Base-by-base conservation (phyloP, 768 basidiomycete genomes). In the Cyclocybe cylindracea region DNA sequence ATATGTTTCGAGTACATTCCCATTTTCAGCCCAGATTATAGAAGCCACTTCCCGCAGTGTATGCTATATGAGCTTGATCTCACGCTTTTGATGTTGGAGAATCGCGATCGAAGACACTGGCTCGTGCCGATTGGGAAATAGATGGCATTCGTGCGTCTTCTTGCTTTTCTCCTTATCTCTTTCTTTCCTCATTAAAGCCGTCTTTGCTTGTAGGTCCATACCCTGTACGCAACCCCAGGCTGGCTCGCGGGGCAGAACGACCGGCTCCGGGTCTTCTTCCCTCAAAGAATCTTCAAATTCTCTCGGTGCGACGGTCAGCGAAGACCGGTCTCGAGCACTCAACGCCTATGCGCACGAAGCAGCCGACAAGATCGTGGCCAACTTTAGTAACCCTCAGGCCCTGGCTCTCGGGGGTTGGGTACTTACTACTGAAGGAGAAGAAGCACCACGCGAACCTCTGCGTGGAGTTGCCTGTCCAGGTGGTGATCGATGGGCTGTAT, bases 401-500 rank as follows among this genome's bases (percentile, higher is more conserved):
- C 16, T 16, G 16, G 16, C 16, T 16, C 16, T 16, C 16, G 16
- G 16, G 16, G 16, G 16, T 16, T 16, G 16, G 16, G 16, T 16
- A 16, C 16, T 16, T 16, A 16, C 16, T 16, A 16, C 16, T 16
- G 16, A 16, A 16, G 16, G 16, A 16, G 16, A 33, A 29, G 50
- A 63, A 53, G 35, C 24, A 24, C 24, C 24, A 53, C 6, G 32
- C 34, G n/a, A 7, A 34, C 29, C 14, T 11, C 13, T 41, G 53
- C 2, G 36, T 49, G 5, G 62, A 61, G 39, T 63, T 71, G 4
- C 75, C 71, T 0, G 78, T 89, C 1, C 85, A 85, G 19, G 86
- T 94, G 34, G 84, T 93, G 78, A 61, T 95, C 41, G 92, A 94
- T 51, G 94, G 94, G 1, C 92, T 94, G 0, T 95, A 94, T 61